Evolutionary conservation across 306 rosid species (phyloP), one percentile per base, ranked within the genome.

Genomic region (Bauhinia variegata): DNA sequence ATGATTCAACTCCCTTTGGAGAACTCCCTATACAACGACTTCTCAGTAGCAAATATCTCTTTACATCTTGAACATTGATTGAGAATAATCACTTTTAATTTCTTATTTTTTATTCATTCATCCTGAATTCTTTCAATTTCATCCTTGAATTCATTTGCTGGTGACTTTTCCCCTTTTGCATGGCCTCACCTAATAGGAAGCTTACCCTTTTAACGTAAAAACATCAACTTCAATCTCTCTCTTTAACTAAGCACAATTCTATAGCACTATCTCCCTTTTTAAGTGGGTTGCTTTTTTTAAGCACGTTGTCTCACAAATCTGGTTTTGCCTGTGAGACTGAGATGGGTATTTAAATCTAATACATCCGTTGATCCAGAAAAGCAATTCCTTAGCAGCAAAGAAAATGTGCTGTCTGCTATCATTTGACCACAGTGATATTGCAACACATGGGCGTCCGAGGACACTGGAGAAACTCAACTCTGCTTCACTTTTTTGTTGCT

Each of bases 381-480:
- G 71, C 16, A 17, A 6, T 73, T 67, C 14, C 79, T 73, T 73
- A 62, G 68, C 54, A 54, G 55, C 75, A 47, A 78, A 73, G 83
- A 38, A 67, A 78, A 31, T 49, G 72, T 54, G 44, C 14, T 49
- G 14, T 51, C 2, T n/a, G 47, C n/a, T 41, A 11, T 41, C 11
- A 8, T 64, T 64, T 73, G 72, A 55, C 60, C 48, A 12, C 37
- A 33, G 3, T 49, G 16, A 15, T 32, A 50, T 28, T 16, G 58
- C 37, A 48, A 33, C 47, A 39, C 18, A 53, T 55, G 56, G 28
- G 31, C 23, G 32, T 61, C 46, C 31, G 11, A 16, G 59, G 9
- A 11, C 50, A 43, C n/a, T 1, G 10, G 18, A 61, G 39, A 31
- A 28, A 18, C 41, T 36, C 4, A 36, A 36, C 41, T 36, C 28